phyloP scores from a whole-genome alignment of 148 eudicot genomes.

The Diospyros kaki region DNA sequence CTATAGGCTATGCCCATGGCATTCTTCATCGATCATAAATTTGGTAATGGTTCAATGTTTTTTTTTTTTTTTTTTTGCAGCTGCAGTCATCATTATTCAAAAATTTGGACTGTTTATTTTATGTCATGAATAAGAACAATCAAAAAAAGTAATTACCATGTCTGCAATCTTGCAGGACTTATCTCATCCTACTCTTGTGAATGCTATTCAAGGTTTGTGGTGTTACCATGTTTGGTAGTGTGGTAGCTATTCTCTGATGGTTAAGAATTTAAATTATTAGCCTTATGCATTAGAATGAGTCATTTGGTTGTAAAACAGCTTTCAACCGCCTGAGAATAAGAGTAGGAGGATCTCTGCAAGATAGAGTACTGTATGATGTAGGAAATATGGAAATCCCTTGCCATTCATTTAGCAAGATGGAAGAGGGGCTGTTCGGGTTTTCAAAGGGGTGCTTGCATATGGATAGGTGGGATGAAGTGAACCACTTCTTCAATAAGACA shows the following conservation, averaged over 20 bases:
- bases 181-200: slow-evolving; percentile 62
- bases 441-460: slow-evolving; percentile 68
- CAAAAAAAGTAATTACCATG: slow-evolving; percentile 1
- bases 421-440: slow-evolving; percentile 69
- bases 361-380: slow-evolving; percentile 66
- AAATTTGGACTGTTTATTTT: neutral
- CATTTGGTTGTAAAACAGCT: slow-evolving; percentile 38
- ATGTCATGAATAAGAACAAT: neutral
- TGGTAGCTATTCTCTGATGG: neutral
- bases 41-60: slow-evolving; percentile 39
- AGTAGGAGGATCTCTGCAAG: slow-evolving; percentile 94
- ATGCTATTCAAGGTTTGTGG: slow-evolving; percentile 71
- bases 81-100: neutral
- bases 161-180: slow-evolving; percentile 52
- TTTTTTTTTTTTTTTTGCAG: neutral
- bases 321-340: slow-evolving; percentile 72
- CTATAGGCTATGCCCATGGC: slow-evolving; percentile 88
- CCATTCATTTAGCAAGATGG: slow-evolving; percentile 49
- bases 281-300: neutral
- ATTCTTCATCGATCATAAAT: slow-evolving; percentile 60
- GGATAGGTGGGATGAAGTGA: slow-evolving; percentile 82
- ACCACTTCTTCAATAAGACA: slow-evolving; percentile 55
- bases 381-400: slow-evolving; percentile 55
- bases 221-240: neutral
- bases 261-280: neutral